A percentile compares a stretch with the other conserved stretches of the same genome.
phyloP scores from a whole-genome alignment of 352 stramenopile genomes.

The Vaucheria bursata region DNA sequence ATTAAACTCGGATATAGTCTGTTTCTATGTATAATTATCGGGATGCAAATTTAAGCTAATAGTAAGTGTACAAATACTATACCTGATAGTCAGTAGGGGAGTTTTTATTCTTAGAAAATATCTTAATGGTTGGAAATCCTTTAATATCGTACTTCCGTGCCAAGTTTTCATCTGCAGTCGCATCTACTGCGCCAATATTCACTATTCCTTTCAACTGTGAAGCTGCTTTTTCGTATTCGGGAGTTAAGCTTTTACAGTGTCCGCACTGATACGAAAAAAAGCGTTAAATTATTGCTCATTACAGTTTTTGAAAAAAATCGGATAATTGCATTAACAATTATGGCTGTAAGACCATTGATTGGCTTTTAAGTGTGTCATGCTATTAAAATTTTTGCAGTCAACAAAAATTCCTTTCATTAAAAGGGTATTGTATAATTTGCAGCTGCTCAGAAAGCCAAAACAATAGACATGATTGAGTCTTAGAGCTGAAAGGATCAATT shows the following conservation, averaged over 20 bases:
- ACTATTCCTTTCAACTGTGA: conserved; percentile 76
- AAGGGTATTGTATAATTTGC: too few species aligned
- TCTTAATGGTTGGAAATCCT: conserved; percentile 85
- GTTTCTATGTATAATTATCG: conserved; percentile 13
- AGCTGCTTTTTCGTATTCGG: conserved; percentile 81
- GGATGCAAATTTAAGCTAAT: not conserved
- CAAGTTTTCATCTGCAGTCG: conserved; percentile 62
- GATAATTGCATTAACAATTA: not conserved
- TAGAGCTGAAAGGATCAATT: too few species aligned
- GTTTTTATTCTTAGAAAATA: conserved; percentile 61
- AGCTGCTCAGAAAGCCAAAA: too few species aligned
- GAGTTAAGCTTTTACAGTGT: conserved; percentile 68
- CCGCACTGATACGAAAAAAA: conserved; percentile 31
- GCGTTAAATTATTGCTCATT: not conserved
- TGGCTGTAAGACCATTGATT: not conserved
- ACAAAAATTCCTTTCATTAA: not conserved
- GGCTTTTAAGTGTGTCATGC: not conserved
- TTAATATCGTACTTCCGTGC: conserved; percentile 66
- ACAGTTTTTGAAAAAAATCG: not conserved
- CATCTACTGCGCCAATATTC: conserved; percentile 69
- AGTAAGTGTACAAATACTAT: too few species aligned
- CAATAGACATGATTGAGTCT: too few species aligned
- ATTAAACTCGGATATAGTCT: not conserved
- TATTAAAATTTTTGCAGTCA: not conserved
- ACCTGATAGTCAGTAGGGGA: conserved; percentile 50